A percentile compares a stretch with the other conserved stretches of the same genome.
Conservation (phyloP, 2,329 filamentous ascomycete genomes). For the Cephalotrichum gorgonifer region DNA sequence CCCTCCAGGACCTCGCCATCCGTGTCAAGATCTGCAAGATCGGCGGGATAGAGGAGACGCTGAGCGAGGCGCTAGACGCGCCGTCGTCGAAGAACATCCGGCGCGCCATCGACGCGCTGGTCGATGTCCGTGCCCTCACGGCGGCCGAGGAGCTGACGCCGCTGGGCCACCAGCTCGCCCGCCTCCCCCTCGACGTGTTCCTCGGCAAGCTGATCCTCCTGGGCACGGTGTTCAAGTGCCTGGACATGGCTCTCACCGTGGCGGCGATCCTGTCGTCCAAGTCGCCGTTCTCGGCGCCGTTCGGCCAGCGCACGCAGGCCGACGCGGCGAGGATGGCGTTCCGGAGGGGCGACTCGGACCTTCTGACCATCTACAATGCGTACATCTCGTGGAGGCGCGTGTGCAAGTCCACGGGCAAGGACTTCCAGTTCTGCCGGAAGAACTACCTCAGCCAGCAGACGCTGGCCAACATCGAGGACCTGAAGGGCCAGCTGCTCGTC, state of each 20-base stretch:
- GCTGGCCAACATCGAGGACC: constrained; percentile 83
- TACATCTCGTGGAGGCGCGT: constrained; percentile 82
- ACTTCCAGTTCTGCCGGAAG: constrained; percentile 87
- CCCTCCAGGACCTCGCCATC: constrained; percentile 88
- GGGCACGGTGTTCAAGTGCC: constrained; percentile 76
- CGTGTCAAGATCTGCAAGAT: constrained; percentile 96
- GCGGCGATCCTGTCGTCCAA: constrained; percentile 92
- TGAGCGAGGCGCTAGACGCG: constrained; percentile 79
- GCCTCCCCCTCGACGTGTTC: constrained; percentile 85
- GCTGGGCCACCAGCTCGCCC: constrained; percentile 76
- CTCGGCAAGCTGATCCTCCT: constrained; percentile 87
- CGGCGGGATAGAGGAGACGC: constrained; percentile 82
- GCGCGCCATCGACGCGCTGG: constrained; percentile 80
- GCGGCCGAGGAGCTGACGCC: constrained; percentile 73
- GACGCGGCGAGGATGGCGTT: constrained; percentile 71
- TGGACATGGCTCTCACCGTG: constrained; percentile 85
- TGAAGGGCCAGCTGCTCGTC: constrained; percentile 83
- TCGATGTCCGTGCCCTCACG: constrained; percentile 87
- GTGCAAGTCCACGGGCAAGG: constrained; percentile 57
- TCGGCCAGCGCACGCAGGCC: constrained; percentile 73
- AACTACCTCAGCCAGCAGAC: constrained; percentile 89
- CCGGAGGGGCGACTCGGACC: constrained; percentile 78
- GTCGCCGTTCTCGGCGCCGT: constrained; percentile 81
- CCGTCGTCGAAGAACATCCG: constrained; percentile 88
- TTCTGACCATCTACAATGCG: constrained; percentile 88